Evolutionary conservation across 768 basidiomycete species (phyloP), one percentile per base, ranked within the genome.

Genomic region (Mycena haematopus): DNA sequence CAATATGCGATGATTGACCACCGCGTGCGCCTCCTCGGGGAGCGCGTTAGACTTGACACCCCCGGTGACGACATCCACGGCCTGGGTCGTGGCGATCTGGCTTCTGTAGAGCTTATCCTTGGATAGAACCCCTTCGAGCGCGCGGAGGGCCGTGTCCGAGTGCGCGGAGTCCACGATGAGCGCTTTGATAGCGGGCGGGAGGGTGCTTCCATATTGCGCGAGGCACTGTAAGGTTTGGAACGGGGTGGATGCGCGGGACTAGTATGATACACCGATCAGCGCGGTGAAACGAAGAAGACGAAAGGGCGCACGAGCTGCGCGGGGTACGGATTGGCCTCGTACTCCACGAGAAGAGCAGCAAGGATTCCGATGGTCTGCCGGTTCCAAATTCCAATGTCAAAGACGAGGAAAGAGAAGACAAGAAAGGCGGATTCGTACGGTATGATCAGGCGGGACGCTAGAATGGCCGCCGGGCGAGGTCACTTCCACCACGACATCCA

Each of bases 391-490:
- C 29, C 25, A 15, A 31, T 19, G 47, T 50, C 47, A 50, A 31
- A 31, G 29, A 31, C 29, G 29, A 9, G 29, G 29, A 24, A 24
- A 45, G 22, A 24, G 6, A 15, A 36, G 24, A 1, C 8, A 15
- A 19, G 42, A 29, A 40, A 17, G 45, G 25, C 40, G 6, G 50
- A 38, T 29, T 46, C n/a, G 27, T 66, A 79, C 86, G 2, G 89
- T 91, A 62, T 91, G 88, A 10, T 69, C 61, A 14, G 85, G 86
- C 17, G 90, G 89, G 4, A 87, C 72, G 67, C 83, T 84, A 3
- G 88, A 88, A 66, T 90, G 89, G 0, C 89, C 89, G 6, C 89
- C 89, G 0, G 82, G 75, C 2, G 82, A 75, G 40, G 74, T 66
- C 10, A 88, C 81, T 33, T 81, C 76, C 19, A 88, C 69, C 27